Conservation (phyloP, 495 filamentous ascomycete species). For the Aeminium ludgeri region DNA sequence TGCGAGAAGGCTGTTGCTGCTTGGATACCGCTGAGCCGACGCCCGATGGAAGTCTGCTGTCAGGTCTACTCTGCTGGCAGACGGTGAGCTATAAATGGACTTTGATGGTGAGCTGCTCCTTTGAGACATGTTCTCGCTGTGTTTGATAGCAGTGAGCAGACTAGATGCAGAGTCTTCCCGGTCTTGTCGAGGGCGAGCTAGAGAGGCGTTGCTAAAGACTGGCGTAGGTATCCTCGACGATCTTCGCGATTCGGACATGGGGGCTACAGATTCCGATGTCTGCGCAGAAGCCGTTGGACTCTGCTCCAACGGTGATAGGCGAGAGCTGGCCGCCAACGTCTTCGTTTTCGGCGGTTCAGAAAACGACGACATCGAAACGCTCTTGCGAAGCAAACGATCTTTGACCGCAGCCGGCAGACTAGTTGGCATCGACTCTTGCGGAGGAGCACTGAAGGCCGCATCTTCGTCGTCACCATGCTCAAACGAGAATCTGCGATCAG, state of each 20-base stretch:
- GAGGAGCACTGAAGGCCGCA: not conserved
- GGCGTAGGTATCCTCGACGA: slow-evolving; percentile 24
- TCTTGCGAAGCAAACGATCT: slow-evolving; percentile 6
- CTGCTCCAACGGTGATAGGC: slow-evolving; percentile 3
- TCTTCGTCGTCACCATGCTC: slow-evolving; percentile 19
- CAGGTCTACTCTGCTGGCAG: not conserved
- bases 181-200: slow-evolving; percentile 10
- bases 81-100: not conserved
- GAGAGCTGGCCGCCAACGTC: not conserved
- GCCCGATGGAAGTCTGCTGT: not conserved
- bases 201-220: slow-evolving; percentile 5
- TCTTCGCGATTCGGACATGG: slow-evolving; percentile 3
- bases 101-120: slow-evolving; percentile 1
- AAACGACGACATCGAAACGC: slow-evolving; percentile 1
- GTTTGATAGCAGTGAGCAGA: slow-evolving; percentile 8
- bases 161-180: slow-evolving; percentile 15
- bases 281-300: slow-evolving; percentile 6
- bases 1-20: slow-evolving; percentile 1
- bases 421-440: not conserved
- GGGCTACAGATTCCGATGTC: not conserved
- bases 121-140: not conserved
- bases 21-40: not conserved
- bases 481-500: slow-evolving; percentile 17
- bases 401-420: not conserved
- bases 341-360: not conserved